Percentiles rank a stretch among this genome's conserved stretches.
These are phyloP conservation scores for Plantago coronopus DNA, from an alignment of 305 asterid species.

Conservation along the genomic window DNA sequence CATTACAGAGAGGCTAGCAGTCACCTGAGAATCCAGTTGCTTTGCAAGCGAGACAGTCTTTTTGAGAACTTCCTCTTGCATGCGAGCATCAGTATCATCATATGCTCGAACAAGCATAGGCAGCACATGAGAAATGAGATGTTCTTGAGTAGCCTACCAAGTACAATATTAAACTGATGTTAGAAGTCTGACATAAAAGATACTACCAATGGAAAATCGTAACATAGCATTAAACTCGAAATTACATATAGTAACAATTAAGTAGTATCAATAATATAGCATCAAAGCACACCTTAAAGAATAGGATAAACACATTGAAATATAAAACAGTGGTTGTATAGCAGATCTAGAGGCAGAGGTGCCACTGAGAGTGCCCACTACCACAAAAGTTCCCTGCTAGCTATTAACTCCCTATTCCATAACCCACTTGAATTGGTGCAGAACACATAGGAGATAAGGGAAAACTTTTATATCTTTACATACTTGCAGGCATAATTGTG, in stretches of 20 bases:
- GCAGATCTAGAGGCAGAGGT: no score
- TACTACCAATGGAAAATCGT: slow-evolving; percentile 4
- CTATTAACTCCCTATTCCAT: no score
- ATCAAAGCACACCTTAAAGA: no score
- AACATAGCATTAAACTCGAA: not conserved
- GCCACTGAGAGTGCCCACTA: no score
- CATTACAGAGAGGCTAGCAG: slow-evolving; percentile 22
- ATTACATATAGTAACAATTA: not conserved
- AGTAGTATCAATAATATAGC: no score
- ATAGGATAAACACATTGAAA: no score
- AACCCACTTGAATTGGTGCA: no score
- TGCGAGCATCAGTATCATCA: slow-evolving; percentile 87
- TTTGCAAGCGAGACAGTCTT: slow-evolving; percentile 74
- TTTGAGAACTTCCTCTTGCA: slow-evolving; percentile 98
- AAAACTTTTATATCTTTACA: no score
- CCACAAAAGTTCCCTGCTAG: no score
- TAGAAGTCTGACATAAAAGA: slow-evolving; percentile 24
- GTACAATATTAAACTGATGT: slow-evolving; percentile 22
- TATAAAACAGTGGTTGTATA: no score
- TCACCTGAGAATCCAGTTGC: slow-evolving; percentile 87
- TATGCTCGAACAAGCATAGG: slow-evolving; percentile 95
- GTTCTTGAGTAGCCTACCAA: slow-evolving; percentile 84
- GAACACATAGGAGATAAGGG: no score
- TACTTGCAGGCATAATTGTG: no score
- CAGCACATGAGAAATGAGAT: slow-evolving; percentile 70